These are phyloP conservation scores for Hypericum perforatum DNA, from an alignment of 345 rosid genomes.

Conservation along the genomic window DNA sequence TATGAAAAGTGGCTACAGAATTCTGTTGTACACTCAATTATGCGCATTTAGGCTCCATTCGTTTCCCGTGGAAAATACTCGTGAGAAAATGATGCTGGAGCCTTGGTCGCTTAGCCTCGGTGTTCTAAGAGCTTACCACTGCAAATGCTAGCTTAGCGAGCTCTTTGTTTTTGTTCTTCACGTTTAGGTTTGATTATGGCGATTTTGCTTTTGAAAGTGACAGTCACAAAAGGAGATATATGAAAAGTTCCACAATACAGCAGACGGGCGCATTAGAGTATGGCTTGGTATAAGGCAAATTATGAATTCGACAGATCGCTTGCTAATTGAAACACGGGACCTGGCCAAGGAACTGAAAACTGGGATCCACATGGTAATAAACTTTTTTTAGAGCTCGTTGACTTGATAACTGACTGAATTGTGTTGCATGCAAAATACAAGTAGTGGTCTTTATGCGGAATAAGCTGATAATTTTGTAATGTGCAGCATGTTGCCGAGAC, in stretches of 20 bases:
- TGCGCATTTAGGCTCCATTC: too few species aligned
- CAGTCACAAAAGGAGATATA: slow-evolving; percentile 61
- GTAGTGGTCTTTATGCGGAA: slow-evolving; percentile 21
- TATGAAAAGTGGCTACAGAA: too few species aligned
- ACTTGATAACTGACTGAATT: neutral
- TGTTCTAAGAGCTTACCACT: too few species aligned
- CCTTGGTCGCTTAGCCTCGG: too few species aligned
- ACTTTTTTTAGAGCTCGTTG: neutral
- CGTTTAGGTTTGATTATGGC: slow-evolving; percentile 1
- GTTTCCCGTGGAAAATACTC: too few species aligned
- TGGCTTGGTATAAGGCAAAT: slow-evolving; percentile 64
- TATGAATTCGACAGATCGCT: slow-evolving; percentile 55
- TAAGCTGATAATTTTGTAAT: slow-evolving; percentile 23
- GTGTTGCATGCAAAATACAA: neutral
- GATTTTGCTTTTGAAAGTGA: slow-evolving; percentile 15
- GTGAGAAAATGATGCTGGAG: too few species aligned
- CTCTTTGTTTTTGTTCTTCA: too few species aligned
- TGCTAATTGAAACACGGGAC: slow-evolving; percentile 47
- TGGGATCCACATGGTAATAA: slow-evolving; percentile 63
- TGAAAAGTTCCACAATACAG: slow-evolving; percentile 47
- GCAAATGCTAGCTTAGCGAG: too few species aligned
- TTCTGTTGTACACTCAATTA: too few species aligned
- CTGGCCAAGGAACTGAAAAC: slow-evolving; percentile 48
- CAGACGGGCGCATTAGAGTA: slow-evolving; percentile 53
- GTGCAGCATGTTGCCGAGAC: neutral